Conservation (phyloP, 2,329 filamentous ascomycete species). For the Cercospora sp. region DNA sequence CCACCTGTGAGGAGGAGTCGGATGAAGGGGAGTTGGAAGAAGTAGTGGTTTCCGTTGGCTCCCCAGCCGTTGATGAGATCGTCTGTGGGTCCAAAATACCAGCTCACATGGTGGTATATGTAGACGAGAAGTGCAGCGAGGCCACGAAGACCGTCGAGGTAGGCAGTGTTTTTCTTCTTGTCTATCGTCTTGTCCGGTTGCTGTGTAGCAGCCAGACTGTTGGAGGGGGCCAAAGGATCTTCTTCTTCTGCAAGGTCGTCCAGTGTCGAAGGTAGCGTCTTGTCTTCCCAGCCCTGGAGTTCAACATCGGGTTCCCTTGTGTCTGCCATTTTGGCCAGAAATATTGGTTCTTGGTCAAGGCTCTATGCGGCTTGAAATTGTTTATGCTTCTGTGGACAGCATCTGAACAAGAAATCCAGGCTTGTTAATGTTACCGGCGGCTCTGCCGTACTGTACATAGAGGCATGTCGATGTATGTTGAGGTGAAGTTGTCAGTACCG, state of each 20-base stretch:
- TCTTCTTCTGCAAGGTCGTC: conserved; percentile 11
- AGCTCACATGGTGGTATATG: conserved; percentile 56
- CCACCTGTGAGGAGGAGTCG: conserved; percentile 58
- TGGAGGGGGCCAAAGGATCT: conserved; percentile 12
- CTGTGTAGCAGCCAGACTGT: neutral
- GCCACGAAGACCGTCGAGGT: conserved; percentile 64
- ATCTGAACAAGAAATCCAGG: neutral
- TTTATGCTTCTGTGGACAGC: neutral
- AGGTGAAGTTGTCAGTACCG: neutral
- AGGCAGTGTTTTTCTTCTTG: conserved; percentile 32
- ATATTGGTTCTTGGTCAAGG: neutral
- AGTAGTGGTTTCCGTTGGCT: conserved; percentile 47
- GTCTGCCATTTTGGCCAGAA: neutral
- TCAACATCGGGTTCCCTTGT: conserved; percentile 1
- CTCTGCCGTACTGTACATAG: conserved; percentile 1
- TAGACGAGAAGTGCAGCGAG: conserved; percentile 67
- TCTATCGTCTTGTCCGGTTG: neutral
- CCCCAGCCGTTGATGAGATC: conserved; percentile 36
- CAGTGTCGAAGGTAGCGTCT: conserved; percentile 6
- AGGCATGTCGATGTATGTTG: neutral
- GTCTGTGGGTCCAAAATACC: conserved; percentile 45
- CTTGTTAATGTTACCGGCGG: neutral
- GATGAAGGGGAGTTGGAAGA: conserved; percentile 56
- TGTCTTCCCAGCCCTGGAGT: conserved; percentile 12
- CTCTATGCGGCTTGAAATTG: neutral